These are phyloP conservation scores for Cordyceps cicadae DNA, from an alignment of 2,329 filamentous ascomycete genomes.

Conservation along the genomic window DNA sequence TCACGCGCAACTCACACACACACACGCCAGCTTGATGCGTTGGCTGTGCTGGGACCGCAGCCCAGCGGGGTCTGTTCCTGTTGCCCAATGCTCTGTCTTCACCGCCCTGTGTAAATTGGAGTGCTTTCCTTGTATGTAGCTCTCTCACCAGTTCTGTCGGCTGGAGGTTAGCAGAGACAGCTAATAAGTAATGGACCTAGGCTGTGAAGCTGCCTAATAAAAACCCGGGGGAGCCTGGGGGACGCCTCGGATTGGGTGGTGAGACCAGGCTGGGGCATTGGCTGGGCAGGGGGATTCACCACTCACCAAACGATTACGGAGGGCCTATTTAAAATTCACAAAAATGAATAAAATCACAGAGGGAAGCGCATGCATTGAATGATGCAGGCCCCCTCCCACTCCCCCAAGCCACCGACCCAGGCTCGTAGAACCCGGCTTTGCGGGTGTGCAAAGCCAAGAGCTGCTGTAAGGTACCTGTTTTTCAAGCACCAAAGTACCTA, in stretches of 20 bases:
- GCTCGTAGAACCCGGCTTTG: constrained; percentile 1
- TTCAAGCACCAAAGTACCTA: too few relatives aligned
- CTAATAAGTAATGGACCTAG: too few relatives aligned
- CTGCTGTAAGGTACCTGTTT: too few relatives aligned
- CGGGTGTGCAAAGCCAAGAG: not conserved
- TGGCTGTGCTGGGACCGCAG: not conserved
- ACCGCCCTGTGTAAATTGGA: not conserved
- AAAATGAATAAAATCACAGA: not conserved
- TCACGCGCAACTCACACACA: not conserved
- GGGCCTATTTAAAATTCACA: not conserved
- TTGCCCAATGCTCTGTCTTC: not conserved
- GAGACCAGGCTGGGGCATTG: not conserved
- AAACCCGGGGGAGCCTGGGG: too few relatives aligned
- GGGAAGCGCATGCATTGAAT: not conserved
- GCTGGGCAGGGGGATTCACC: not conserved
- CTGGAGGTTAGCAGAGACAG: too few relatives aligned
- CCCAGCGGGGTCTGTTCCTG: not conserved
- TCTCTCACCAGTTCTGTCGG: not conserved
- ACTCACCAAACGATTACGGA: not conserved
- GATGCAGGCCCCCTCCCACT: not conserved
- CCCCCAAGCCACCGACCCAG: not conserved
- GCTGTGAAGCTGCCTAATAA: too few relatives aligned
- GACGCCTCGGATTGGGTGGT: not conserved
- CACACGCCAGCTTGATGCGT: not conserved
- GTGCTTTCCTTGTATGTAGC: not conserved